Conservation (phyloP, 208 protist genomes). For the Leishmania tarentolae region DNA sequence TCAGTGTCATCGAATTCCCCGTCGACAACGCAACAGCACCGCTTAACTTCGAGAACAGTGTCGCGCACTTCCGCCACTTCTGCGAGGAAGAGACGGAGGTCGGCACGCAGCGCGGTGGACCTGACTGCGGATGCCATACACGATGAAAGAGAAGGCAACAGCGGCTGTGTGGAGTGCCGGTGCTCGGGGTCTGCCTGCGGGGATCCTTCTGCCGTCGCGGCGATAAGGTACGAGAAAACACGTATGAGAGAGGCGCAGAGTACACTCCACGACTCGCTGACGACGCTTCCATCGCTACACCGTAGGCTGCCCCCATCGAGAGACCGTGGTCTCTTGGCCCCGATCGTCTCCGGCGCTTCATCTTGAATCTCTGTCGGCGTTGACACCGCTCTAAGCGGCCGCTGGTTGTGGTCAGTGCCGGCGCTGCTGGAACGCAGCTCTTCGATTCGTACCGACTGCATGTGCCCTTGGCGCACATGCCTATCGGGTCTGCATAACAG, state of each 20-base stretch:
- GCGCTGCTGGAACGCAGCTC: neutral
- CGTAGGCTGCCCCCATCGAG: neutral
- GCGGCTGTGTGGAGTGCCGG: neutral
- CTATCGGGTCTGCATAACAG: slow-evolving; percentile 12
- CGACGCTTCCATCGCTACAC: neutral
- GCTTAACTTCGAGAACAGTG: slow-evolving; percentile 13
- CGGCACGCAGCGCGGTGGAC: slow-evolving; percentile 8
- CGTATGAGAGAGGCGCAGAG: slow-evolving; percentile 24
- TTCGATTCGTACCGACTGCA: neutral
- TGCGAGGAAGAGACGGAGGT: slow-evolving; percentile 29
- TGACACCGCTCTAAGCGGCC: neutral
- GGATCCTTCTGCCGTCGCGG: neutral
- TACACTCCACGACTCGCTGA: slow-evolving; percentile 11
- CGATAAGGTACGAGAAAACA: slow-evolving; percentile 9
- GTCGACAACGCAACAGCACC: neutral
- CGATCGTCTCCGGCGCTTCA: neutral
- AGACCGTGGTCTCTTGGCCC: neutral
- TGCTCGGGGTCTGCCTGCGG: neutral
- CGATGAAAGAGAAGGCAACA: neutral
- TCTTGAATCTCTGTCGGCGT: neutral
- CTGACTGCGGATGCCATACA: neutral
- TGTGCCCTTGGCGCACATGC: neutral
- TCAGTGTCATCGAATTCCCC: neutral
- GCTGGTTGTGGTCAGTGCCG: neutral
- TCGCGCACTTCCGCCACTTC: slow-evolving; percentile 28